Conservation (phyloP, 2,329 filamentous ascomycete genomes). For the Apiospora hydei region DNA sequence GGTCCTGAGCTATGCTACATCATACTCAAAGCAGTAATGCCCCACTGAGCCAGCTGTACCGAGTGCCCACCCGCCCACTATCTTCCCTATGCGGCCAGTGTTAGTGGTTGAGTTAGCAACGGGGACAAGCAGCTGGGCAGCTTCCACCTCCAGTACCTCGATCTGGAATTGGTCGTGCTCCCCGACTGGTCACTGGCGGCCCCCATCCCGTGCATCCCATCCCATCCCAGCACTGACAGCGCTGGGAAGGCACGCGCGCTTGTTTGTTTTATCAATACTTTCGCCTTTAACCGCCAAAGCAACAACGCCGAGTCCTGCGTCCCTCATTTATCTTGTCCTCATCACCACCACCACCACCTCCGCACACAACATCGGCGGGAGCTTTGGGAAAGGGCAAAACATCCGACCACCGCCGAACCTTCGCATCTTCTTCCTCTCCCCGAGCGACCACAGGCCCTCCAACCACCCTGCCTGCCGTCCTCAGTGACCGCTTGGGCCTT, state of each 20-base stretch:
- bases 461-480: slow-evolving; percentile 3
- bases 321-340: slow-evolving; percentile 6
- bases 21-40: slow-evolving; percentile 15
- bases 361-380: not conserved
- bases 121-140: slow-evolving; percentile 10
- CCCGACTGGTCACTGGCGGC: slow-evolving; percentile 20
- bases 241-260: slow-evolving; percentile 21
- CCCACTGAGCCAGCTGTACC: slow-evolving; percentile 17
- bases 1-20: not conserved
- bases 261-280: slow-evolving; percentile 21
- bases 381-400: not conserved
- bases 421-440: not conserved
- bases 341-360: not conserved
- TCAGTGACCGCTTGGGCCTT: slow-evolving; percentile 23
- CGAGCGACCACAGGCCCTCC: slow-evolving; percentile 7
- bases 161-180: slow-evolving; percentile 17
- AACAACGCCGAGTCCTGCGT: slow-evolving; percentile 3
- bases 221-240: slow-evolving; percentile 19
- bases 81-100: slow-evolving; percentile 15
- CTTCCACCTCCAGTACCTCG: slow-evolving; percentile 1
- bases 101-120: slow-evolving; percentile 20
- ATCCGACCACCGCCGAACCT: not conserved
- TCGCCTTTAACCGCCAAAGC: slow-evolving; percentile 2
- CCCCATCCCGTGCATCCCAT: slow-evolving; percentile 1
- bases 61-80: slow-evolving; percentile 12